Conservation (phyloP, 1,139 yeast species). For the Candida frijolesensis region DNA sequence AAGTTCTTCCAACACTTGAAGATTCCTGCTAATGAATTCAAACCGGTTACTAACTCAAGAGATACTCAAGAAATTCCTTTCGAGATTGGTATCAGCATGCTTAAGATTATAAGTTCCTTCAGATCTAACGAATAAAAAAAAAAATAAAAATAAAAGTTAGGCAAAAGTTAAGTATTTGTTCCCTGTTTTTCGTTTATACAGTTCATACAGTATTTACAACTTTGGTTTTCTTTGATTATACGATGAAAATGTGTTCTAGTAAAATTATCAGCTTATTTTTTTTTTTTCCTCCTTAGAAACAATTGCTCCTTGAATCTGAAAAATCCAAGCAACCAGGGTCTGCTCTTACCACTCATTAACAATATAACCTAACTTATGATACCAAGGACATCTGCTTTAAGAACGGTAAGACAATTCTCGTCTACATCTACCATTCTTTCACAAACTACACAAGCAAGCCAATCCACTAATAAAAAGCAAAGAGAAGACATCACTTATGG, state of each 20-base stretch:
- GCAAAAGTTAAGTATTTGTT: background rate
- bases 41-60: conserved; percentile 60
- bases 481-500: conserved; percentile 35
- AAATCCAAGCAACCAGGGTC: background rate
- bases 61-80: conserved; percentile 57
- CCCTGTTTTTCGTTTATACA: background rate
- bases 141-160: conserved; percentile 1
- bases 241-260: background rate
- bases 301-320: background rate
- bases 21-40: conserved; percentile 47
- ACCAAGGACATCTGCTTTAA: background rate
- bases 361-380: background rate
- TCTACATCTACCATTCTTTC: background rate
- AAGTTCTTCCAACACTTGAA: conserved; percentile 45
- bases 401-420: conserved; percentile 5
- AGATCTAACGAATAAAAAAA: conserved; percentile 16
- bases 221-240: background rate
- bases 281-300: background rate
- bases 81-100: conserved; percentile 50
- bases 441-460: background rate
- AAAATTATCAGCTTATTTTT: conserved; percentile 1
- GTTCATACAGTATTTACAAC: background rate
- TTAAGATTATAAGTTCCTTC: conserved; percentile 43
- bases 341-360: background rate
- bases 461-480: conserved; percentile 21